These are phyloP conservation scores for Ophiostoma sp. DNA, from an alignment of 2,329 filamentous ascomycete species.

Conservation along the genomic window DNA sequence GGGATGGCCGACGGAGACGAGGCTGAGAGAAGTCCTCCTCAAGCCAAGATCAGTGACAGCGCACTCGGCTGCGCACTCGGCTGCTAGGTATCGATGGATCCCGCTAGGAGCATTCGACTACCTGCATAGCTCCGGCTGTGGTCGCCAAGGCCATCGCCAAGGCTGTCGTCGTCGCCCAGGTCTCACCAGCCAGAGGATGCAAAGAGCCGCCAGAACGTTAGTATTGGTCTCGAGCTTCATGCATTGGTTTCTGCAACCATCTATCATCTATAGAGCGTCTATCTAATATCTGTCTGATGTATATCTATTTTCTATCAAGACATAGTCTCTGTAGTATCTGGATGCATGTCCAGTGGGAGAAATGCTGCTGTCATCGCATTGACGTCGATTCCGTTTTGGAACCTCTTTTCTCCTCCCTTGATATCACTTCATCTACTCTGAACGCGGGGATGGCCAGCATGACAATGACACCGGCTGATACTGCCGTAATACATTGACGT, in stretches of 20 bases:
- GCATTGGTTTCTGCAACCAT: no score
- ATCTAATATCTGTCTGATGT: no score
- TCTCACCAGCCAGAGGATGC: background rate
- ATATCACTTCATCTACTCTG: background rate
- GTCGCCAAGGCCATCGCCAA: background rate
- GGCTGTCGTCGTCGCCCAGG: background rate
- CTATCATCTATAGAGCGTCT: no score
- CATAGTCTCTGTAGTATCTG: no score
- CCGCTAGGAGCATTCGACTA: background rate
- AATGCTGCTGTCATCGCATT: background rate
- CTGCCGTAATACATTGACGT: constrained; percentile 3
- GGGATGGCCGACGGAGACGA: no score
- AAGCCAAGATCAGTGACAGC: no score
- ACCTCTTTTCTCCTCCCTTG: background rate
- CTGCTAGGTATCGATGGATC: background rate
- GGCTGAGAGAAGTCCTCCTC: no score
- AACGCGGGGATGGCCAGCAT: constrained; percentile 5
- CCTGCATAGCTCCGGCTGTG: background rate
- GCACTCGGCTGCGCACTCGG: no score
- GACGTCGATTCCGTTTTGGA: background rate
- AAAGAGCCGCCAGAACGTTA: background rate
- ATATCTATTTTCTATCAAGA: no score
- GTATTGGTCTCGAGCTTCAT: no score
- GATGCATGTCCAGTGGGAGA: background rate
- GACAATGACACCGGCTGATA: background rate